Conservation (phyloP, 192 early-diverging fungal species). For the Backusella psychrophila region DNA sequence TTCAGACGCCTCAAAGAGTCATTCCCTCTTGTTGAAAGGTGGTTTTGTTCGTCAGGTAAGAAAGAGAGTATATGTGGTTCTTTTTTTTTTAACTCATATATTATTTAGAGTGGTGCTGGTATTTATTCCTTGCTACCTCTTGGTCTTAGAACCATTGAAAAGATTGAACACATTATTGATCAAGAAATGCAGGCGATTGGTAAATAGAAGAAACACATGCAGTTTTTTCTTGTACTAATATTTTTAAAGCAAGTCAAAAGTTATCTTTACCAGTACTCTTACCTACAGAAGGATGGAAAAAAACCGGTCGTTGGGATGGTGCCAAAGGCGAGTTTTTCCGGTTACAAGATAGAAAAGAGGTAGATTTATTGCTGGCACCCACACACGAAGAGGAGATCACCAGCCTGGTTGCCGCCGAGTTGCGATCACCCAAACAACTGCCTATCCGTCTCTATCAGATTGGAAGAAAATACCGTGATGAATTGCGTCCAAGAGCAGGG, state of each 20-base stretch:
- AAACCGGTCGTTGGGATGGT: conserved; percentile 75
- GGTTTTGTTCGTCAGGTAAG: conserved; percentile 76
- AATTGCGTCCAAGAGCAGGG: conserved; percentile 79
- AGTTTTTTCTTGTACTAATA: background rate
- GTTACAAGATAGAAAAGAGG: conserved; percentile 73
- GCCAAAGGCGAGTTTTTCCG: conserved; percentile 74
- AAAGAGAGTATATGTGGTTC: background rate
- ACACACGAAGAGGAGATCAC: conserved; percentile 96
- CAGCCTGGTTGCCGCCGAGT: conserved; percentile 59
- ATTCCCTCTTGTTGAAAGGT: conserved; percentile 58
- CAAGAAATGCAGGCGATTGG: conserved; percentile 75
- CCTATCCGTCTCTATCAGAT: conserved; percentile 89
- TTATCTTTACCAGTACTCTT: conserved; percentile 69
- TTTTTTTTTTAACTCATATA: background rate
- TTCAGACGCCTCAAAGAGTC: conserved; percentile 35
- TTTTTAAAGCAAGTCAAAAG: conserved; percentile 61
- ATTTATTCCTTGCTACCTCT: conserved; percentile 84
- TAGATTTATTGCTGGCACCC: conserved; percentile 71
- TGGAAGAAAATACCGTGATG: conserved; percentile 83
- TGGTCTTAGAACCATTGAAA: conserved; percentile 69
- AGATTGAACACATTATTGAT: conserved; percentile 80
- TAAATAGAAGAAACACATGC: conserved; percentile 16
- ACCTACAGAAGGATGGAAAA: conserved; percentile 69
- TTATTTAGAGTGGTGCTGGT: conserved; percentile 69
- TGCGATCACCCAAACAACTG: conserved; percentile 68